phyloP scores from a whole-genome alignment of 192 early-diverging fungal genomes.

The Mortierella alpina region DNA sequence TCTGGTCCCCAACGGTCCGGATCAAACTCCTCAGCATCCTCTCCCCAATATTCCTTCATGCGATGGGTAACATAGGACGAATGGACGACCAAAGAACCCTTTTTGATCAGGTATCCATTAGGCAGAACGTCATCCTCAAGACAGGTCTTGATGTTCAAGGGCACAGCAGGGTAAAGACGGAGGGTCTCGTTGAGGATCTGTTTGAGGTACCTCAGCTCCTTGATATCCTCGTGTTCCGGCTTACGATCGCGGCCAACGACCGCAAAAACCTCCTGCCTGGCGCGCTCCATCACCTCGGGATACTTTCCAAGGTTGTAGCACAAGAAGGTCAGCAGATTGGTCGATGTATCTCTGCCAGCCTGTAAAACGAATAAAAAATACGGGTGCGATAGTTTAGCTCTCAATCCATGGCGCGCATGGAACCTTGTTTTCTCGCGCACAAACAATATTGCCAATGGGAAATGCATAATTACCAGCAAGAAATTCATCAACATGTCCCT shows the following conservation, averaged over 20 bases:
- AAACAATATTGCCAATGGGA: too few relatives aligned
- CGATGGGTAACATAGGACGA: slow-evolving; percentile 52
- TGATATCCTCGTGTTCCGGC: slow-evolving; percentile 61
- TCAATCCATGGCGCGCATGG: too few relatives aligned
- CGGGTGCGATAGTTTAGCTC: too few relatives aligned
- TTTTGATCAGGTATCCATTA: slow-evolving; percentile 50
- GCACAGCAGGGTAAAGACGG: slow-evolving; percentile 59
- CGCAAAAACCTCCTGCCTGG: slow-evolving; percentile 56
- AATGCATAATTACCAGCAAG: slow-evolving; percentile 11
- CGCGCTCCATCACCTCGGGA: slow-evolving; percentile 46
- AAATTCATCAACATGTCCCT: slow-evolving; percentile 54
- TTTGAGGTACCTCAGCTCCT: slow-evolving; percentile 62
- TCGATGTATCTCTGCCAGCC: slow-evolving; percentile 56
- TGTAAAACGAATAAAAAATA: neutral
- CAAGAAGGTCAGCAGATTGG: slow-evolving; percentile 58
- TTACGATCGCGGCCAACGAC: slow-evolving; percentile 41
- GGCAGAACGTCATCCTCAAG: slow-evolving; percentile 49
- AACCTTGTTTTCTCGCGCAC: too few relatives aligned
- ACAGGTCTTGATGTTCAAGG: slow-evolving; percentile 51
- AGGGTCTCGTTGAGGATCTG: slow-evolving; percentile 68
- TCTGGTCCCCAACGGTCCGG: slow-evolving; percentile 62
- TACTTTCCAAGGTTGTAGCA: slow-evolving; percentile 53
- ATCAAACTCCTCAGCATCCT: slow-evolving; percentile 57
- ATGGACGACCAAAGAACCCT: slow-evolving; percentile 52
- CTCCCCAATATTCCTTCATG: slow-evolving; percentile 58